Conservation (phyloP, 2,329 filamentous ascomycete species). For the Diplodia mutila region DNA sequence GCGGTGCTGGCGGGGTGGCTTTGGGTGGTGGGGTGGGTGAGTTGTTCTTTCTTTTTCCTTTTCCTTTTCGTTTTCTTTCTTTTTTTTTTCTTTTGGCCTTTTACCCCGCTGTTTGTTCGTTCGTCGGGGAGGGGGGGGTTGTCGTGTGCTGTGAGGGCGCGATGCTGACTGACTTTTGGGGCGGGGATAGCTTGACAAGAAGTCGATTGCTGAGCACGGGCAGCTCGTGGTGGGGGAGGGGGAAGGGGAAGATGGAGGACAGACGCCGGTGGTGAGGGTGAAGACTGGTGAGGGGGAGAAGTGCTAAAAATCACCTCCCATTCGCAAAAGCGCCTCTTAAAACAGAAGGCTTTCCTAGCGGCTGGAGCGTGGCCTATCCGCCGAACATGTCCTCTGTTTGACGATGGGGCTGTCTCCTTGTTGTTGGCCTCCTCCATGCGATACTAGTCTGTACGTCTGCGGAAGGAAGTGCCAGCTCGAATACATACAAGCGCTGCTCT, state of each 20-base stretch:
- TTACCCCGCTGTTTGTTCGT: too few species aligned
- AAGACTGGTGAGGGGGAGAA: neutral
- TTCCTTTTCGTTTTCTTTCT: neutral
- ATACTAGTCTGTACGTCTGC: too few species aligned
- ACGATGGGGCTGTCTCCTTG: too few species aligned
- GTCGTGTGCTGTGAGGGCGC: too few species aligned
- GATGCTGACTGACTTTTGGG: neutral
- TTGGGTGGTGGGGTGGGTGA: conserved; percentile 13
- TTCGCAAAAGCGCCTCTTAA: too few species aligned
- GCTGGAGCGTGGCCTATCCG: too few species aligned
- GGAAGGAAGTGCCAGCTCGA: too few species aligned
- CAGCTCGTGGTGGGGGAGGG: neutral
- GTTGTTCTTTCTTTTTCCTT: neutral
- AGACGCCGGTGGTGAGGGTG: neutral
- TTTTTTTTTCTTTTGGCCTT: neutral
- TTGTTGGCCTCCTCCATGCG: too few species aligned
- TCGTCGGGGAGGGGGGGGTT: neutral
- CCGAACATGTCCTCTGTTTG: too few species aligned
- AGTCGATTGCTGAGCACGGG: neutral
- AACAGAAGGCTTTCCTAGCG: too few species aligned
- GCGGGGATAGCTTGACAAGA: neutral
- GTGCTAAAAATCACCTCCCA: neutral
- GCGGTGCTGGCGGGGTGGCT: conserved; percentile 24
- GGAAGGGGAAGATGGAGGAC: neutral
- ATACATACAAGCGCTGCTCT: too few species aligned